A percentile compares a stretch with the other conserved stretches of the same genome.
These are phyloP conservation scores for Irpex sp. DNA, from an alignment of 1,284 basidiomycete genomes.

Conservation along the genomic window DNA sequence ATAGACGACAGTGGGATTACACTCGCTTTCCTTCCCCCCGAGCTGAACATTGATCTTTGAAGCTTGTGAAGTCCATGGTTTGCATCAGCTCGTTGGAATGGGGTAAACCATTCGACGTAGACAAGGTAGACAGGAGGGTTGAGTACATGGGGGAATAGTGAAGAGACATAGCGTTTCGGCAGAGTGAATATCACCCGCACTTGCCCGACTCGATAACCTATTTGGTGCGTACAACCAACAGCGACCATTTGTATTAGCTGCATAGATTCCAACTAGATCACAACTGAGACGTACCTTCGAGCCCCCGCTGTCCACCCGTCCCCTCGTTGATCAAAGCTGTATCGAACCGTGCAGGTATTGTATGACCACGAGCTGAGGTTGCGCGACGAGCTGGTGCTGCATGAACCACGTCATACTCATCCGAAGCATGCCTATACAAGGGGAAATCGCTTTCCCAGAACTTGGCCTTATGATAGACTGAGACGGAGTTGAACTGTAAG, in stretches of 20 bases:
- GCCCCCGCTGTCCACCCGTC: not conserved
- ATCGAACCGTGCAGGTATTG: conserved; percentile 16
- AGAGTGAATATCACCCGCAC: conserved; percentile 17
- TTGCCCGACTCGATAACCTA: conserved; percentile 10
- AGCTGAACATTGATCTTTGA: conserved; percentile 3
- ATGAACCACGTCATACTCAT: not conserved
- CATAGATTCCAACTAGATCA: not conserved
- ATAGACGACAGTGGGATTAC: conserved; percentile 25
- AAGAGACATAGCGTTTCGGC: not conserved
- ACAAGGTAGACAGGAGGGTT: conserved; percentile 20
- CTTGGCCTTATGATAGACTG: conserved; percentile 18
- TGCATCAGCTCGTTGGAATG: conserved; percentile 11
- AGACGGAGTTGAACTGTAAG: conserved; percentile 4
- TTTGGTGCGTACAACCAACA: not conserved
- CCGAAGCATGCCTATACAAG: not conserved
- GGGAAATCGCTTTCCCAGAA: conserved; percentile 7
- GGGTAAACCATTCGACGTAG: conserved; percentile 31
- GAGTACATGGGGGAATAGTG: conserved; percentile 11
- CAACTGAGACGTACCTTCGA: not conserved
- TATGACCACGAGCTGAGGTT: not conserved
- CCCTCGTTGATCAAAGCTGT: conserved; percentile 15
- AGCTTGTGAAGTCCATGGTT: conserved; percentile 18
- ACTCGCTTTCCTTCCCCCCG: conserved; percentile 17
- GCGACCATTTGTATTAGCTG: not conserved
- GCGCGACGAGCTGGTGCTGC: conserved; percentile 3